These are phyloP conservation scores for Bipolaris victoriae DNA, from an alignment of 2,329 filamentous ascomycete genomes.

Conservation along the genomic window DNA sequence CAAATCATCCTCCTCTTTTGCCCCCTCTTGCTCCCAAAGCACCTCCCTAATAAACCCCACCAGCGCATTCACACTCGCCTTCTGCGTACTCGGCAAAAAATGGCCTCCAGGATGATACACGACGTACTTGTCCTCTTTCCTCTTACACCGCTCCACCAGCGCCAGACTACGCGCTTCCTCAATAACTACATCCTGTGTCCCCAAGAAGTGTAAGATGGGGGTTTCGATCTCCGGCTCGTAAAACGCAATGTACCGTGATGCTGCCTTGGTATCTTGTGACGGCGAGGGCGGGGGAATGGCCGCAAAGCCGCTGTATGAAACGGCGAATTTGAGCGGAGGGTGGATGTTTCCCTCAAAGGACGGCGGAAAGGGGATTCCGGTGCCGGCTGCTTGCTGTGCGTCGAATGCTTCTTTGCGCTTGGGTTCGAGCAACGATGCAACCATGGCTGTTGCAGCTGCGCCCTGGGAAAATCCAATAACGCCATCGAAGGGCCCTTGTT, in stretches of 20 bases:
- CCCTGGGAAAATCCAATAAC: slow-evolving; percentile 48
- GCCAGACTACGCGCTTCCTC: slow-evolving; percentile 74
- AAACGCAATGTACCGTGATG: slow-evolving; percentile 66
- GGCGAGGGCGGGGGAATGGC: slow-evolving; percentile 49
- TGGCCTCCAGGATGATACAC: slow-evolving; percentile 87
- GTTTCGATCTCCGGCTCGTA: slow-evolving; percentile 79
- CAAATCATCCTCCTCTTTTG: slow-evolving; percentile 58
- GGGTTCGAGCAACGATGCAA: slow-evolving; percentile 73
- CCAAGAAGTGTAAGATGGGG: slow-evolving; percentile 80
- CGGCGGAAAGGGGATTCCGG: slow-evolving; percentile 60
- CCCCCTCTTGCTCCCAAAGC: slow-evolving; percentile 49
- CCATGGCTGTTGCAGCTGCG: slow-evolving; percentile 69
- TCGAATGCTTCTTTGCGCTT: slow-evolving; percentile 58
- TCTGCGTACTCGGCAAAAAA: slow-evolving; percentile 78
- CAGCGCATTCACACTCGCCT: slow-evolving; percentile 78
- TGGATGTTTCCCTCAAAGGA: slow-evolving; percentile 54
- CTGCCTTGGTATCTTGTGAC: background rate
- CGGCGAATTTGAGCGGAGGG: slow-evolving; percentile 70
- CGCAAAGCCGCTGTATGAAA: slow-evolving; percentile 79
- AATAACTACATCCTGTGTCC: slow-evolving; percentile 85
- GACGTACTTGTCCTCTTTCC: slow-evolving; percentile 57
- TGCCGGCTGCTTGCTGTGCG: slow-evolving; percentile 39
- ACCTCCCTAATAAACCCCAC: slow-evolving; percentile 71
- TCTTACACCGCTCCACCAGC: slow-evolving; percentile 69
- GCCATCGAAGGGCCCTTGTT: slow-evolving; percentile 46